Percentiles rank a stretch among this genome's conserved stretches.
Evolutionary conservation across 2,329 filamentous ascomycete species (phyloP).

Genomic region (Talaromyces sp.): DNA sequence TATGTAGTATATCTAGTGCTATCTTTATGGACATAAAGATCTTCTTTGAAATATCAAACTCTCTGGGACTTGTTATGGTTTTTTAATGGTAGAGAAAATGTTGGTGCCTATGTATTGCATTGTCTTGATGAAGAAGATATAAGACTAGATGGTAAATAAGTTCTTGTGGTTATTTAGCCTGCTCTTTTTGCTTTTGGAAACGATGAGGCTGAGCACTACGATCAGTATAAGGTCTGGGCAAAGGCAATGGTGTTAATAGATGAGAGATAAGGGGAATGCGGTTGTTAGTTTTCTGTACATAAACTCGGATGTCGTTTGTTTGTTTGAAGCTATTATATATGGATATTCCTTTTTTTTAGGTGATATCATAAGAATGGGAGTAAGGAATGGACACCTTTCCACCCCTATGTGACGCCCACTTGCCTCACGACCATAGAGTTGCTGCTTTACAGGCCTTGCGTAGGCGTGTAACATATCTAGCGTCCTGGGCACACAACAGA

Average conservation of each 20-base stretch:
- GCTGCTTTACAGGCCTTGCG: too few species aligned
- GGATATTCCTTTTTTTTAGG: too few species aligned
- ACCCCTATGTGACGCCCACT: too few species aligned
- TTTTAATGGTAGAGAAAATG: not conserved
- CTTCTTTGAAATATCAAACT: slow-evolving; percentile 10
- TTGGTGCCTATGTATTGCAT: slow-evolving; percentile 18
- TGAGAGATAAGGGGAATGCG: slow-evolving; percentile 13
- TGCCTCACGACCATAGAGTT: too few species aligned
- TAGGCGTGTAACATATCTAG: too few species aligned
- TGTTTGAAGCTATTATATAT: too few species aligned
- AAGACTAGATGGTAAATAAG: slow-evolving; percentile 13
- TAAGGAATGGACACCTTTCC: too few species aligned
- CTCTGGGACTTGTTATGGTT: not conserved
- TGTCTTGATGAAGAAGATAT: slow-evolving; percentile 17
- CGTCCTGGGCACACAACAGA: too few species aligned
- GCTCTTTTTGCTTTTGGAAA: slow-evolving; percentile 19
- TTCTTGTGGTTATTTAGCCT: slow-evolving; percentile 17
- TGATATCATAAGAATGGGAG: too few species aligned
- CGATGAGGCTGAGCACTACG: slow-evolving; percentile 19
- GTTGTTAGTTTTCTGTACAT: too few species aligned
- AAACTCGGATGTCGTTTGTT: too few species aligned
- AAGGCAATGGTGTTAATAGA: slow-evolving; percentile 17
- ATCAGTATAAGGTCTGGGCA: slow-evolving; percentile 18
- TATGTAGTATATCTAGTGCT: slow-evolving; percentile 14
- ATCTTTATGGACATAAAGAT: slow-evolving; percentile 18